These are phyloP conservation scores for Trametopsis cervina DNA, from an alignment of 768 basidiomycete species.

Conservation along the genomic window DNA sequence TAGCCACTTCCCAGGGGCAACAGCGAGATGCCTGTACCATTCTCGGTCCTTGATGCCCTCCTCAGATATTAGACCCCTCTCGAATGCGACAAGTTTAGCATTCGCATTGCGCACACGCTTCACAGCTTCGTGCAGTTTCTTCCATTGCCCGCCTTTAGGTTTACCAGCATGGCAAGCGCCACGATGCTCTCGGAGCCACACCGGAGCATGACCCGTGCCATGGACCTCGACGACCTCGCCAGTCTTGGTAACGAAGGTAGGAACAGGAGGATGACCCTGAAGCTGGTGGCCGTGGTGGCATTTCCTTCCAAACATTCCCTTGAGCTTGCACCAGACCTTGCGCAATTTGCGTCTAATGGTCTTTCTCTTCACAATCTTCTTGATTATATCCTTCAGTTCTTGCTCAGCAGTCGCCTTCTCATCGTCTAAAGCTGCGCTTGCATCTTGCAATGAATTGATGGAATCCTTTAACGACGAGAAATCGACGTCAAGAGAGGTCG, in stretches of 20 bases:
- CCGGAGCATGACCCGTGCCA: slow-evolving; percentile 23
- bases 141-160: slow-evolving; percentile 8
- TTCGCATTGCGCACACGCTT: slow-evolving; percentile 55
- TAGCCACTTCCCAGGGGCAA: slow-evolving; percentile 83
- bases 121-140: slow-evolving; percentile 47
- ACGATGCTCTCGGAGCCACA: slow-evolving; percentile 21
- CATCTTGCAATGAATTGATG: slow-evolving; percentile 39
- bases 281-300: slow-evolving; percentile 17
- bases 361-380: slow-evolving; percentile 18
- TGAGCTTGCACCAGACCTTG: slow-evolving; percentile 29
- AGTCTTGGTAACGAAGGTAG: slow-evolving; percentile 9
- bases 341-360: slow-evolving; percentile 13
- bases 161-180: slow-evolving; percentile 4
- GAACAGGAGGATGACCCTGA: background rate
- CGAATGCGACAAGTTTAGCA: slow-evolving; percentile 62
- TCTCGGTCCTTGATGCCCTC: slow-evolving; percentile 73
- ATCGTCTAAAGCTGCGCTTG: slow-evolving; percentile 48
- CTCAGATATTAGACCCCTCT: slow-evolving; percentile 74
- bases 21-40: slow-evolving; percentile 83
- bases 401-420: slow-evolving; percentile 53
- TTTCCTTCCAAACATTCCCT: slow-evolving; percentile 32
- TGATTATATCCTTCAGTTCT: slow-evolving; percentile 40
- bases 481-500: slow-evolving; percentile 22
- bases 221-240: slow-evolving; percentile 14
- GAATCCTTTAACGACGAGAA: slow-evolving; percentile 40